Percentiles rank a stretch among this genome's conserved stretches.
These are phyloP conservation scores for Metschnikowia cerradonensis DNA, from an alignment of 805 yeast species.

Conservation along the genomic window DNA sequence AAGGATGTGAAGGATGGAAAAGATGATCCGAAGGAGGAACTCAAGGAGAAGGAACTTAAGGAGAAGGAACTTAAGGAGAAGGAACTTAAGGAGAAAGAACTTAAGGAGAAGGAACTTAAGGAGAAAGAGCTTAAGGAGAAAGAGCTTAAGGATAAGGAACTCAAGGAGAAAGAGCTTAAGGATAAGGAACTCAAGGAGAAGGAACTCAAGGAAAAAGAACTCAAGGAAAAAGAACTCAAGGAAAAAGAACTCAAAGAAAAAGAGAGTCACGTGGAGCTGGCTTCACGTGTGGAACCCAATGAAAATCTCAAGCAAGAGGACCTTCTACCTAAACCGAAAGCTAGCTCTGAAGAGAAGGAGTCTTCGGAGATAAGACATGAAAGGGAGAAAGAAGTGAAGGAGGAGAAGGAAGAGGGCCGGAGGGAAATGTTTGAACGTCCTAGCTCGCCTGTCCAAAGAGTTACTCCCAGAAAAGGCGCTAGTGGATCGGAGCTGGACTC, in stretches of 20 bases:
- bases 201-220: too few species aligned
- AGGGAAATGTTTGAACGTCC: neutral
- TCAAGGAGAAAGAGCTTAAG: neutral
- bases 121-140: neutral
- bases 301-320: neutral
- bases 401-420: neutral
- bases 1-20: neutral
- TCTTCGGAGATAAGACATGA: neutral
- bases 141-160: too few species aligned
- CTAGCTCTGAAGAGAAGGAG: neutral
- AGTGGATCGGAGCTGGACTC: neutral
- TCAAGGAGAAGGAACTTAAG: neutral
- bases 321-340: neutral
- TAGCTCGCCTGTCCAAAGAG: neutral
- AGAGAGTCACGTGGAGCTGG: neutral
- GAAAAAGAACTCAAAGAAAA: neutral
- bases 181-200: neutral
- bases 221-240: too few species aligned
- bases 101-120: neutral
- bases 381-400: neutral
- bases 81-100: neutral
- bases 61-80: neutral
- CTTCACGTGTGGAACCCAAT: neutral
- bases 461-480: neutral
- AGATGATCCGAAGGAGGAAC: neutral